These are phyloP conservation scores for Bremia lactucae DNA, from an alignment of 352 stramenopile genomes.

Conservation along the genomic window DNA sequence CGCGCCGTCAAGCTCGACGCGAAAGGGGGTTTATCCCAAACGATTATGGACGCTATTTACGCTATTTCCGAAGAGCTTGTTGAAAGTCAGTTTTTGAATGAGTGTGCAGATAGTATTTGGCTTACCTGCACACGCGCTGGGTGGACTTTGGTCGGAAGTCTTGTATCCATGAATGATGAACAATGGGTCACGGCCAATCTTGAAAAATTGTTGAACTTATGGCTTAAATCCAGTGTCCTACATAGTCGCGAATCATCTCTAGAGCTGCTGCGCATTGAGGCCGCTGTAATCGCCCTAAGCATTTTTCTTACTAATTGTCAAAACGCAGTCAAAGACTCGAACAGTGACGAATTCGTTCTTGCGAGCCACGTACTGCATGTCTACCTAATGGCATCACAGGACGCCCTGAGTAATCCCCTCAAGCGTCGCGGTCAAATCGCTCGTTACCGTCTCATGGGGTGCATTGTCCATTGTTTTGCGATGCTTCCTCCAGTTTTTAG, in stretches of 20 bases:
- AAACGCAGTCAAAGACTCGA: slow-evolving; percentile 14
- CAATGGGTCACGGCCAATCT: slow-evolving; percentile 47
- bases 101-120: slow-evolving; percentile 75
- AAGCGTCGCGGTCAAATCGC: slow-evolving; percentile 77
- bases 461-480: slow-evolving; percentile 68
- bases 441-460: slow-evolving; percentile 61
- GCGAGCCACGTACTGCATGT: slow-evolving; percentile 61
- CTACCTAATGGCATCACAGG: slow-evolving; percentile 46
- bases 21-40: slow-evolving; percentile 39
- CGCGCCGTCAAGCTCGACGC: slow-evolving; percentile 33
- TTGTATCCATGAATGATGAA: slow-evolving; percentile 54
- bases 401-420: slow-evolving; percentile 54
- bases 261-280: slow-evolving; percentile 77
- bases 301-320: slow-evolving; percentile 44
- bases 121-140: slow-evolving; percentile 78
- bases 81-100: slow-evolving; percentile 68
- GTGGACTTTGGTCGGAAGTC: slow-evolving; percentile 64
- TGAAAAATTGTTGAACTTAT: slow-evolving; percentile 54
- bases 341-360: slow-evolving; percentile 44
- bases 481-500: slow-evolving; percentile 67
- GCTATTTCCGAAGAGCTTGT: slow-evolving; percentile 59
- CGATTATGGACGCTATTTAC: slow-evolving; percentile 51
- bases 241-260: slow-evolving; percentile 75
- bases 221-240: slow-evolving; percentile 64
- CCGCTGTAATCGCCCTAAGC: slow-evolving; percentile 52